Evolutionary conservation across 768 basidiomycete species (phyloP), one percentile per base, ranked within the genome.

Genomic region (Leucosporidium scottii): DNA sequence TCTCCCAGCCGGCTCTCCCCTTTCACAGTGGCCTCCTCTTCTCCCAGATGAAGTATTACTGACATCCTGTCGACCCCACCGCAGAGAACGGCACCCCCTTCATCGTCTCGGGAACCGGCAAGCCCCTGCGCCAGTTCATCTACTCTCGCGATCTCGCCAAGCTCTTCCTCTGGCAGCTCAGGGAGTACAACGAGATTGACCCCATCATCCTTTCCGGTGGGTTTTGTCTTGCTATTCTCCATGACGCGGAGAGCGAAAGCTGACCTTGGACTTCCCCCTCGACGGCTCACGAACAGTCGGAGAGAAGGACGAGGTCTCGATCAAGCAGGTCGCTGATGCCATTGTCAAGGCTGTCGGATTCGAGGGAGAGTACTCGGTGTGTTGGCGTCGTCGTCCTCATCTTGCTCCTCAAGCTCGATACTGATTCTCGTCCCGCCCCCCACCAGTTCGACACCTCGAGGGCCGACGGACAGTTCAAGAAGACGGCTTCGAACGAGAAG

Each of bases 61-160:
- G 61, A 30, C 47, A n/a, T n/a, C n/a, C 50, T 66, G 69, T 21
- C 68, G 61, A 50, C 39, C 23, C 57, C 15, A 2, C 18, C 58
- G 4, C 78, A 86, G 86, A 91, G 81, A 90, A 89, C 79, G 82
- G 82, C 67, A 90, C 89, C 0, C 87, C 89, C 6, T 93, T 97
- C 79, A 81, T 86, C 61, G 89, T 94, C n/a, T 80, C 86, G 59
- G 93, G 93, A 17, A 88, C 90, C 0, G 93, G 93, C 44, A 91
- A 88, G 73, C 93, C 93, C 10, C 83, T 96, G 47, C 85, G 93
- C n/a, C 93, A 97, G 78, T 97, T 97, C 78, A 93, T 96, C 79
- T 97, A 92, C 80, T 96, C 93, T n/a, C 82, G 85, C 59, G 93
- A 98, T 79, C 86, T 97, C 59, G 93, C 93, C 54, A 94, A 91